Evolutionary conservation across 2,329 filamentous ascomycete species (phyloP), one percentile per base, ranked within the genome.

Genomic region (Cladosporium cucumerinum): DNA sequence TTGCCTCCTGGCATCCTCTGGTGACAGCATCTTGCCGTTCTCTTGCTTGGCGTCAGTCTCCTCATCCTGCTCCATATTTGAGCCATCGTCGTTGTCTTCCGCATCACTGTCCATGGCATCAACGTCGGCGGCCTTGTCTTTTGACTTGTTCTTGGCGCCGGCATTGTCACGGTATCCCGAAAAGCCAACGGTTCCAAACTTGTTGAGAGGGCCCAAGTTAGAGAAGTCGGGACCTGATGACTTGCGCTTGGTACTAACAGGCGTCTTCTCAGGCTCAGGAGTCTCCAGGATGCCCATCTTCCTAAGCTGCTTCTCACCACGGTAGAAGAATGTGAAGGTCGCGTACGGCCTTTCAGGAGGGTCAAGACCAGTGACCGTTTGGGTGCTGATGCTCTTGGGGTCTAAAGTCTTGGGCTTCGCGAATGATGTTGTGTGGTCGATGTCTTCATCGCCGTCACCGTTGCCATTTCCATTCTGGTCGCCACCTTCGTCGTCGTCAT

Each of bases 311-410:
- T 92, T 90, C 76, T 97, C 91, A 76, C 95, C 95, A 67, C 95
- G 87, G 77, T 99, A 99, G 80, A 98, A 92, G 78, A 99, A 99
- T 30, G 96, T 98, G 77, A 99, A 99, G 10, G 91, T 89, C 4
- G 95, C 95, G 79, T 97, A 99, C 3, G 96, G 95, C 78, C 94
- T 95, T 68, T 98, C 94, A 23, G 93, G 93, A 0, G 93, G 92
- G 77, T 99, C 95, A 68, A 98, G 96, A 21, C 94, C 95, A 10
- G 95, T 98, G n/a, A 99, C 95, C 0, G 95, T 99, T 79, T 99
- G 95, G 2, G 95, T 99, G 75, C 93, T 98, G 75, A 99, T 99
- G 2, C 92, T 93, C 80, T 97, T 97, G 0, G 94, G 94, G 79
- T 98, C 96, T 61, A 97, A 84, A 1, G 92, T 90, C 83, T 97